Base-by-base conservation (phyloP, 2,329 filamentous ascomycete species). In the Cladophialophora bantiana region DNA sequence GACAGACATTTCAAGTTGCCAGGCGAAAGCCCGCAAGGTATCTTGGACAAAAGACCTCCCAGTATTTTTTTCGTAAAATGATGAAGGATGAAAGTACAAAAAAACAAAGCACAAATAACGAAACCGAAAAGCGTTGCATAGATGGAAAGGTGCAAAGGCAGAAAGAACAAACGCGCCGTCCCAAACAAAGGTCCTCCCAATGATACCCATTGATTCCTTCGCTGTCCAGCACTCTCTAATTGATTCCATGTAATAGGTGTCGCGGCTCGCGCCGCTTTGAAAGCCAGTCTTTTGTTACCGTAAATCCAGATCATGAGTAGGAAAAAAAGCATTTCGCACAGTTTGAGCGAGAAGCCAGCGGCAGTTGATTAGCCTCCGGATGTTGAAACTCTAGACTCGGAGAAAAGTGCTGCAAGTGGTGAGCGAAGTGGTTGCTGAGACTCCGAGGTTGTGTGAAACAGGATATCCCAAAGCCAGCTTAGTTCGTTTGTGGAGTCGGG, bases 21-120 rank as follows among this genome's bases (percentile, higher is more conserved):
- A 70, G 71, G 65, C 65, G 65, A 66, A 73, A 73, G 67, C 71
- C 71, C 68, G 71, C 70, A 68, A 71, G 71, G 71, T 71, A 73
- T 73, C 71, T 73, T 59, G 60, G 58, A 68, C 62, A 70, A 65
- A 68, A 48, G 54, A 59, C 66, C 62, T 63, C 68, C 68, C 59
- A 68, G 35, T 59, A 54, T 32, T 34, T 42, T 53, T 42, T 53
- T 52, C 45, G 38, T 52, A 38, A 35, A 62, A 50, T 58, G 32
- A 20, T 54, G 48, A 13, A 45, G 40, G 56, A 31, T 15, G 45
- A 62, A 9, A 54, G n/a, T 26, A 31, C n/a, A 45, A 42, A 36
- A 31, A 42, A n/a, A n/a, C 26, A 32, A 55, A 31, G 6, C 18
- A 45, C 54, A 1, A 32, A 36, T 20, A 26, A 26, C 26, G 59